Conservation (phyloP, 1,284 basidiomycete genomes). For the Ustilago sp. region DNA sequence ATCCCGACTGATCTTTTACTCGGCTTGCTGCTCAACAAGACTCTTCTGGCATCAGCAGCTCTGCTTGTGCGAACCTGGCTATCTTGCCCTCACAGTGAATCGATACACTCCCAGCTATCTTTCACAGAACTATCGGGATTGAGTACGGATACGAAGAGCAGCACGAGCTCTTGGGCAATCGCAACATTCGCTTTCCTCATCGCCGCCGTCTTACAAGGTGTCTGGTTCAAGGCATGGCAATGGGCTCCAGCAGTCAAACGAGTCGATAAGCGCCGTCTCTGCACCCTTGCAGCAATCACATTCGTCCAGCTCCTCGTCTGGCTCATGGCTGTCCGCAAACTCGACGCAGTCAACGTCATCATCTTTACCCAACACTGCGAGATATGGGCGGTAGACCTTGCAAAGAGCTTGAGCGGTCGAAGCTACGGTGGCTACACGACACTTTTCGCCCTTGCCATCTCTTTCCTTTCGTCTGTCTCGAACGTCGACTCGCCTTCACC, state of each 20-base stretch:
- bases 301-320: conserved; percentile 61
- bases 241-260: conserved; percentile 55
- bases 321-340: conserved; percentile 62
- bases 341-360: conserved; percentile 61
- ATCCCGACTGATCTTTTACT: conserved; percentile 67
- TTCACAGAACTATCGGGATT: background rate
- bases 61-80: conserved; percentile 67
- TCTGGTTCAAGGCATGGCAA: conserved; percentile 63
- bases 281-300: conserved; percentile 47
- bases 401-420: conserved; percentile 35
- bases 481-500: conserved; percentile 19
- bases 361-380: conserved; percentile 68
- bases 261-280: conserved; percentile 46
- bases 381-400: conserved; percentile 65
- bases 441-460: conserved; percentile 55
- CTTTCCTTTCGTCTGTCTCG: conserved; percentile 51
- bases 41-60: conserved; percentile 64
- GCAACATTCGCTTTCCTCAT: conserved; percentile 54
- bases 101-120: conserved; percentile 25
- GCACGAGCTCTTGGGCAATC: conserved; percentile 61
- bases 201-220: conserved; percentile 53
- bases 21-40: conserved; percentile 65
- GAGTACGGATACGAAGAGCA: background rate
- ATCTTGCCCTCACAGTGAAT: conserved; percentile 53
- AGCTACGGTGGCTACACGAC: conserved; percentile 61